Percentiles rank a stretch among this genome's conserved stretches.
Conservation (phyloP, 352 stramenopile genomes). For the Pythium oligandrum region DNA sequence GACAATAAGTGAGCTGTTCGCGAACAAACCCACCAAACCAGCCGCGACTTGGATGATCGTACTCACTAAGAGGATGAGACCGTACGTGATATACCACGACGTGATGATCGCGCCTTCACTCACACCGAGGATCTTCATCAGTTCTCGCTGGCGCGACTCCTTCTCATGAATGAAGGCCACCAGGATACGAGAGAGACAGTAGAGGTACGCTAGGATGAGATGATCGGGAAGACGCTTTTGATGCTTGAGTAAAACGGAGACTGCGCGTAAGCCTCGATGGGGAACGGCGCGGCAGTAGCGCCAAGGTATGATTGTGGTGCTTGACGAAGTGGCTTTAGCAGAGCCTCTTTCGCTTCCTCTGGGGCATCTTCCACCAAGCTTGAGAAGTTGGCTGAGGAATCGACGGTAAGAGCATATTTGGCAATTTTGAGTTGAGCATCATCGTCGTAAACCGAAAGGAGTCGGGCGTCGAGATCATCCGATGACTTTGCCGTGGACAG, state of each 20-base stretch:
- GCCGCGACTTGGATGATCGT: constrained; percentile 58
- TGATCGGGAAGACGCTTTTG: constrained; percentile 57
- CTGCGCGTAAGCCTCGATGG: neutral
- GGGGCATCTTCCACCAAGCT: too few relatives aligned
- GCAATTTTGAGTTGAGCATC: too few relatives aligned
- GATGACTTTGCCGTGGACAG: too few relatives aligned
- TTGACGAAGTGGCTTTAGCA: constrained; percentile 32
- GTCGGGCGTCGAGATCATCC: too few relatives aligned
- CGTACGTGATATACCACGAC: constrained; percentile 83
- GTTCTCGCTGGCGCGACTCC: constrained; percentile 49
- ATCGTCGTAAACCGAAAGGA: too few relatives aligned
- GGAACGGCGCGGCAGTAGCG: constrained; percentile 29
- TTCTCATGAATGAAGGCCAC: constrained; percentile 84
- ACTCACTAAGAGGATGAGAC: constrained; percentile 68
- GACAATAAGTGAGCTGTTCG: constrained; percentile 32
- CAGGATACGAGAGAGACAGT: constrained; percentile 70
- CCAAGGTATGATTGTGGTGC: constrained; percentile 38
- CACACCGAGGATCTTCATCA: constrained; percentile 70
- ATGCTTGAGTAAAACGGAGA: too few relatives aligned
- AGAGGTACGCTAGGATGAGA: constrained; percentile 81
- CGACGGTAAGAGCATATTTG: too few relatives aligned
- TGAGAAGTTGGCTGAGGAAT: neutral
- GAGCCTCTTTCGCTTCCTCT: neutral
- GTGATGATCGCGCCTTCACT: constrained; percentile 50
- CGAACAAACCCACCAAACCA: constrained; percentile 41